Evolutionary conservation across 73 alveolate species (phyloP).

Genomic region (Paramecium caudatum): DNA sequence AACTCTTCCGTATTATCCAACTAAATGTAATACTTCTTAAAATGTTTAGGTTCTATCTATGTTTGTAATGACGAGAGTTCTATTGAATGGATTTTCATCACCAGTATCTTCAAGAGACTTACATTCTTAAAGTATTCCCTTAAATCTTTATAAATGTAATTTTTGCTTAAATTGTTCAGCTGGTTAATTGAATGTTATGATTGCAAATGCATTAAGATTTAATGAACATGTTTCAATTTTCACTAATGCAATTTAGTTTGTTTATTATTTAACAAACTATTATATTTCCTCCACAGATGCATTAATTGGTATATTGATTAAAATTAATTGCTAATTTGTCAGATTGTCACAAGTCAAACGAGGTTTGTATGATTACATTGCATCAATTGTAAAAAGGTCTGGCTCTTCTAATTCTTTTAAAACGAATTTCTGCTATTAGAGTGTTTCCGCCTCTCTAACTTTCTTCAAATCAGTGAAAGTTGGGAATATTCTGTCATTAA

Average conservation of each 20-base stretch:
- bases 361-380: constrained; percentile 33
- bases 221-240: constrained; percentile 27
- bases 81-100: background rate
- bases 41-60: background rate
- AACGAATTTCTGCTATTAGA: background rate
- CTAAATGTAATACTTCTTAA: constrained; percentile 37
- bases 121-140: constrained; percentile 12
- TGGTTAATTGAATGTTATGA: background rate
- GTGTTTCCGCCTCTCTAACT: background rate
- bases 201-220: constrained; percentile 48
- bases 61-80: constrained; percentile 62
- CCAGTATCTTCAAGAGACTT: constrained; percentile 8
- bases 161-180: constrained; percentile 15
- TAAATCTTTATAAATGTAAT: constrained; percentile 15
- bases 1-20: constrained; percentile 61
- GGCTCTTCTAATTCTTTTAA: constrained; percentile 36
- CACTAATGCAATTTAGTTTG: background rate
- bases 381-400: constrained; percentile 25
- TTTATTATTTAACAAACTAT: background rate
- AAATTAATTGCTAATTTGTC: background rate
- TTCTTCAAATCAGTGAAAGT: background rate
- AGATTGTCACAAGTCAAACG: constrained; percentile 21
- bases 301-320: constrained; percentile 48
- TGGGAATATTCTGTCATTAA: background rate
- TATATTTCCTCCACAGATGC: background rate